Conservation (phyloP, 2,329 filamentous ascomycete genomes). For the Rutstroemia sp. region DNA sequence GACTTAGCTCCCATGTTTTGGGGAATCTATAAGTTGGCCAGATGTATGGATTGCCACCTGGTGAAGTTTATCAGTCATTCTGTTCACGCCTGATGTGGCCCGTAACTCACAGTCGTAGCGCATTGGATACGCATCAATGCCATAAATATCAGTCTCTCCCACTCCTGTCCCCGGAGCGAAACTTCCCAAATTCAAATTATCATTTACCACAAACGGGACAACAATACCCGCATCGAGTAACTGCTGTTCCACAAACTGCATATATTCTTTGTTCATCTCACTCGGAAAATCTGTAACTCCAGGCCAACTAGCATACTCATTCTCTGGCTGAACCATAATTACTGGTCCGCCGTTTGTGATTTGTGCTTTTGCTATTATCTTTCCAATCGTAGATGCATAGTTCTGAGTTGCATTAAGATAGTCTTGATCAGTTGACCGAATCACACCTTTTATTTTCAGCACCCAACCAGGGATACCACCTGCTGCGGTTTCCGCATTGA, state of each 20-base stretch:
- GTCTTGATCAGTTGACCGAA: conserved; percentile 54
- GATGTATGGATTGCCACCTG: conserved; percentile 35
- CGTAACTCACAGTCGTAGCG: conserved; percentile 33
- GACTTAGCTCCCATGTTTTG: conserved; percentile 44
- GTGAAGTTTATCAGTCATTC: too few species aligned
- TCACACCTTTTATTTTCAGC: conserved; percentile 53
- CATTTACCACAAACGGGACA: conserved; percentile 70
- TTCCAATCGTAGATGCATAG: conserved; percentile 59
- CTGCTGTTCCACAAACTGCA: conserved; percentile 64
- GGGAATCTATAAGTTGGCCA: conserved; percentile 55
- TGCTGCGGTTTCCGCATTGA: conserved; percentile 70
- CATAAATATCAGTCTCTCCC: conserved; percentile 30
- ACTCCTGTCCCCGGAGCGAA: conserved; percentile 27
- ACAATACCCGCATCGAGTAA: conserved; percentile 60
- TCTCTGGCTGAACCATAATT: conserved; percentile 74
- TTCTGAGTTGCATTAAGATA: conserved; percentile 62
- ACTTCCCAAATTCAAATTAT: conserved; percentile 39
- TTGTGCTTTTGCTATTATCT: conserved; percentile 64
- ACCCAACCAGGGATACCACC: conserved; percentile 80
- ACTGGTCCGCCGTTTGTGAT: conserved; percentile 79
- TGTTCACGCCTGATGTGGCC: too few species aligned
- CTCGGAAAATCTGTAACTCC: conserved; percentile 34
- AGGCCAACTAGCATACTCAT: conserved; percentile 61
- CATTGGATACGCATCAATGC: conserved; percentile 37
- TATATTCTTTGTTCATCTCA: conserved; percentile 59